Evolutionary conservation across 2,329 filamentous ascomycete genomes (phyloP), one percentile per base, ranked within the genome.

Genomic region (Verticillium klebahnii): DNA sequence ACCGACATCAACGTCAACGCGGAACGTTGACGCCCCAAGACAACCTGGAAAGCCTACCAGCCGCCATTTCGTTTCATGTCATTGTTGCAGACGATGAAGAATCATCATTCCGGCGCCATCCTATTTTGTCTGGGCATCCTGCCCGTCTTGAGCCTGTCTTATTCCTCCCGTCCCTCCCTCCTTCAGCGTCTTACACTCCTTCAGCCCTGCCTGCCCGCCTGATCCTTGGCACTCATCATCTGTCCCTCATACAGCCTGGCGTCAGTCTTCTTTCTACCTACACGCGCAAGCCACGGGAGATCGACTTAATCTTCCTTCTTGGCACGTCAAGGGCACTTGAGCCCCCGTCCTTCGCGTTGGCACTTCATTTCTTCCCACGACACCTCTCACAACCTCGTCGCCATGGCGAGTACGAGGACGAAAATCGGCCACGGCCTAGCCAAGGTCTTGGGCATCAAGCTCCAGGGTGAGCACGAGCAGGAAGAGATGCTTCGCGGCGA

Each of bases 371-470:
- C 17, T 15, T 2, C 17, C 15, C 37, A 15, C 37, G 17, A 37
- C 14, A n/a, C 23, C n/a, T 45, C 57, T 65, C 63, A 40, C 14
- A 40, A 40, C 37, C 19, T 25, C 34, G 56, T 32, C 23, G 23
- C 36, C 61, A 81, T 81, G 78, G 58, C 75, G 19, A 65, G 62
- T 64, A 70, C 68, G n/a, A 65, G 71, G 34, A 84, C 82, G 68
- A 88, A 89, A 73, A 67, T 90, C 66, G 90, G 92, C 75, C 89
- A 89, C 70, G 79, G 81, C 68, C 75, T 96, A 73, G 93, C 93
- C 72, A 95, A 92, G 74, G 82, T 81, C 64, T 82, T 97, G 39
- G 89, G 91, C 62, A 96, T 97, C 81, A 91, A 95, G 74, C 79
- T 96, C 36, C 40, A 45, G 7, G 85, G 89, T 64, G 81, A 85